Conservation (phyloP, 345 rosid species). For the Ceriops zippeliana region DNA sequence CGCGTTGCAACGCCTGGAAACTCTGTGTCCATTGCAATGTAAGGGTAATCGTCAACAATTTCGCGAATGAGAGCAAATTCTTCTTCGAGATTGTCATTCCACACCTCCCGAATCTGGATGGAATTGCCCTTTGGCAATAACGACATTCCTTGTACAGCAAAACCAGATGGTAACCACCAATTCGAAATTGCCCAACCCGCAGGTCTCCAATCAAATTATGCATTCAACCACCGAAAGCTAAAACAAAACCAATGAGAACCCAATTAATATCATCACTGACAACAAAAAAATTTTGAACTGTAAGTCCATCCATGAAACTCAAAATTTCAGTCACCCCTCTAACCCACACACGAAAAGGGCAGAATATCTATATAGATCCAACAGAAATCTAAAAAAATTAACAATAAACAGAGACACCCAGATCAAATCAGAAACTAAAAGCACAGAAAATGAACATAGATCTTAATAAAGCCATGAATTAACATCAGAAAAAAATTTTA, state of each 20-base stretch:
- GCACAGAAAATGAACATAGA: no score
- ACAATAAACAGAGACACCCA: no score
- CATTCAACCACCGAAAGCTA: slow-evolving; percentile 4
- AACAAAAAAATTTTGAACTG: neutral
- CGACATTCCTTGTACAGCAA: slow-evolving; percentile 38
- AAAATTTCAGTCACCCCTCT: no score
- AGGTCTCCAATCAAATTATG: slow-evolving; percentile 1
- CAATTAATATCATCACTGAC: slow-evolving; percentile 13
- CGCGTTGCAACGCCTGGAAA: slow-evolving; percentile 63
- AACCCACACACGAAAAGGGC: no score
- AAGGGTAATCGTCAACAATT: slow-evolving; percentile 57
- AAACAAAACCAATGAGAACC: slow-evolving; percentile 1
- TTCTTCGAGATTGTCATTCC: slow-evolving; percentile 53
- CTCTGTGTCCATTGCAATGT: slow-evolving; percentile 79
- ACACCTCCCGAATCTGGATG: slow-evolving; percentile 67
- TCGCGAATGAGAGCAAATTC: slow-evolving; percentile 51
- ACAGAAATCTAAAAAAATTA: no score
- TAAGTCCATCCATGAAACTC: neutral
- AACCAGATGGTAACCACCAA: neutral
- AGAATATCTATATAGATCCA: no score
- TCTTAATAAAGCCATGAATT: no score
- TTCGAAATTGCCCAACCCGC: neutral
- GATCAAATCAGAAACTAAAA: no score
- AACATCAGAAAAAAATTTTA: no score
- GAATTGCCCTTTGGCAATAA: slow-evolving; percentile 49